Evolutionary conservation across 208 protist genomes (phyloP), one percentile per base, ranked within the genome.

Genomic region (Phytomonas francai): DNA sequence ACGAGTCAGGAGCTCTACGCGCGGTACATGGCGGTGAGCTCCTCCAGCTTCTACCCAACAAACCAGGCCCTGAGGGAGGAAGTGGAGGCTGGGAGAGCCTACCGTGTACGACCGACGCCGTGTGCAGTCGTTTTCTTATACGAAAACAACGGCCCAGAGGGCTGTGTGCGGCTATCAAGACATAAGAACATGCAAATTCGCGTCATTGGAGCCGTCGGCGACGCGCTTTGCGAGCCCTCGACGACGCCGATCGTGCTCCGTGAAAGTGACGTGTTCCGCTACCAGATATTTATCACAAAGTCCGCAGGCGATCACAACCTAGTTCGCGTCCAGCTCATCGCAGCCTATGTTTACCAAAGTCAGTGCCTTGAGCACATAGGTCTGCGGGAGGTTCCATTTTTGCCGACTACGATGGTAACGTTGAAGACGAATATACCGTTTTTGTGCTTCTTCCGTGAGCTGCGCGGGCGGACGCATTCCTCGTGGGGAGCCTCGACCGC

Each of bases 391-490:
- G 60, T 80, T 22, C 80, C 80, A 14, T 42, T 72, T 8, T 63
- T 84, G 61, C 59, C 63, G 14, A 45, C 67, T 0, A 30, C 67
- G 27, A 79, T 84, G 30, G 68, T 75, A 27, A 72, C 63, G 61
- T 72, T 82, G 54, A 86, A 85, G 74, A 88, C 85, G 32, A 86
- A 91, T 71, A 87, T 91, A 56, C 85, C 85, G 2, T 85, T 88
- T 62, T 64, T 91, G 58, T 91, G 85, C 69, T 88, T 88, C 54
- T 62, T 91, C 73, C 85, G 85, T 0, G 85, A 91, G 65, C 69
- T 91, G 70, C 77, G 85, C 3, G 79, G 80, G 14, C 73, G 80
- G 56, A 74, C 51, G 54, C 72, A 27, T 60, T 51, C 0, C 12
- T 28, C 81, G 36, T 45, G 82, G 32, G 61, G 67, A 34, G 63